Evolutionary conservation across 2,329 filamentous ascomycete species (phyloP).

Genomic region (Talaromyces islandicus): DNA sequence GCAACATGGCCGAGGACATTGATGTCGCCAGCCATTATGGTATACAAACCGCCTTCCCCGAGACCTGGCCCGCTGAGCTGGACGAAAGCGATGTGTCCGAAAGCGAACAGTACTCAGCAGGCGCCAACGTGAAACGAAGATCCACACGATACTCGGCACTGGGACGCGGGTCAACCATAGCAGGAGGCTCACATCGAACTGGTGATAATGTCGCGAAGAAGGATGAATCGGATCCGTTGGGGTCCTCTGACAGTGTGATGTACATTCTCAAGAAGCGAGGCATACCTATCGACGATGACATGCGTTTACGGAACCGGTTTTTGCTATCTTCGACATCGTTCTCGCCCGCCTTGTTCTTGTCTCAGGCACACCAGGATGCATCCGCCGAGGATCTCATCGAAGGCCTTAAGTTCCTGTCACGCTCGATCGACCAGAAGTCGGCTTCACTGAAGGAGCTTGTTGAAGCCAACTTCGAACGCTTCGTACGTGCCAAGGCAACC

Average conservation of each 20-base stretch:
- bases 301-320: conserved; percentile 78
- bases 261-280: conserved; percentile 70
- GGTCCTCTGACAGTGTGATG: conserved; percentile 81
- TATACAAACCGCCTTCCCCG: conserved; percentile 69
- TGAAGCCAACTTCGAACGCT: conserved; percentile 96
- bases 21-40: conserved; percentile 89
- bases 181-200: conserved; percentile 63
- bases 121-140: conserved; percentile 31
- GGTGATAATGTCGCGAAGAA: conserved; percentile 74
- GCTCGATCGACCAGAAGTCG: conserved; percentile 95
- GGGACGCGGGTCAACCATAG: conserved; percentile 63
- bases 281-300: conserved; percentile 76
- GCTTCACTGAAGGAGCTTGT: conserved; percentile 93
- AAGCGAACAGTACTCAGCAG: conserved; percentile 37
- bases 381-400: conserved; percentile 74
- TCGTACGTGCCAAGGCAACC: conserved; percentile 93
- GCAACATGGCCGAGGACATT: conserved; percentile 57
- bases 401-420: conserved; percentile 79
- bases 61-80: conserved; percentile 80
- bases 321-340: conserved; percentile 93
- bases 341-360: conserved; percentile 84
- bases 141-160: conserved; percentile 78
- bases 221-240: conserved; percentile 88
- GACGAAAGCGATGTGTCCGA: conserved; percentile 65
- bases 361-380: conserved; percentile 80